Evolutionary conservation across 1,284 basidiomycete species (phyloP), one percentile per base, ranked within the genome.

Genomic region (Acaromyces ingoldii): DNA sequence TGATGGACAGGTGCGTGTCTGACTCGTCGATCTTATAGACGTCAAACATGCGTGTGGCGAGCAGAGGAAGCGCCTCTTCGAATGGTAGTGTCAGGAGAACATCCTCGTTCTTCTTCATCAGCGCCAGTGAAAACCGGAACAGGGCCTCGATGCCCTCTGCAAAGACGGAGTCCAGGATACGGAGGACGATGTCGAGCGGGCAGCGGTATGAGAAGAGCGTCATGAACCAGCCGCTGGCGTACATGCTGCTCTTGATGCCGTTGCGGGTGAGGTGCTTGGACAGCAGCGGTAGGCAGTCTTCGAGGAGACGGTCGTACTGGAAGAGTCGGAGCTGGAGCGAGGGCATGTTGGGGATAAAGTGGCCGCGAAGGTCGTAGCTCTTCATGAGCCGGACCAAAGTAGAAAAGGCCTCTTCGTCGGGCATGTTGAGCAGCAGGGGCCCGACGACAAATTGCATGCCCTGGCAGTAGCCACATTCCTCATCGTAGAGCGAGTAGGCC

Each of bases 321-420:
- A 81, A 85, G 53, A 98, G 80, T 15, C 93, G 87, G 38, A 93
- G 79, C 74, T 97, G 95, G 3, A 98, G 77, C 55, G 91, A 91
- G 0, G 93, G 93, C 93, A 98, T 98, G 67, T 98, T 92, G 5
- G 93, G 92, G 13, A 95, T 81, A 77, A 91, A 98, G 77, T 97
- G 93, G 0, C 91, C 91, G 43, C 93, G 84, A 2, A 98, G 80
- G 73, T 93, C 92, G 75, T 98, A 98, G 3, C 89, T 87, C 62
- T 95, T 82, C 93, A 98, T 98, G n/a, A 98, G 77, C 51, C 93
- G 81, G n/a, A 96, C 91, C 15, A 98, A 82, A 4, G 97, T 83
- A 63, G 86, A 91, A 75, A 98, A 98, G 0, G 93, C 93, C 77
- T 98, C 93, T 45, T 74, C 71, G 26, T 72, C 71, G 4, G 71